Evolutionary conservation across 2,329 filamentous ascomycete species (phyloP), one percentile per base, ranked within the genome.

Genomic region (Aspergillus sp.): DNA sequence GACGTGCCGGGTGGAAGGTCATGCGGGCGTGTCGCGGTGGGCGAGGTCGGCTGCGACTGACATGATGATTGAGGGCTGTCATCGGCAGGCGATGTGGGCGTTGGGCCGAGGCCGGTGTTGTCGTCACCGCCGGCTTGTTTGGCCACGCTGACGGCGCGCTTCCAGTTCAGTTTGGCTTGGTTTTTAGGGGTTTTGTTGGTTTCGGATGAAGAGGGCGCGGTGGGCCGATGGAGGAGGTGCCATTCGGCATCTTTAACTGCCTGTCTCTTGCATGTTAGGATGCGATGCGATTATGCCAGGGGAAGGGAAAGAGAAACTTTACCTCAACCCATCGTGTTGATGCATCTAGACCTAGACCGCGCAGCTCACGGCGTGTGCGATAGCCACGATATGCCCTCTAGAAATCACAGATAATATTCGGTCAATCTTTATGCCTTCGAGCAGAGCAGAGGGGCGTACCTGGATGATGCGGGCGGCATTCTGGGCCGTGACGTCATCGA

Each of bases 341-440:
- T n/a, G 90, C 84, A 72, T 90, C 84, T 36, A 96, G 73, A 1
- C 84, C 84, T 64, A 89, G 80, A 0, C 91, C 91, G 46, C 84
- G 75, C 67, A 95, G 80, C 72, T 91, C 87, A 52, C 91, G 80
- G 49, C 91, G 84, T 52, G 85, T 83, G 56, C 90, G 84, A 73
- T 96, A 91, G 6, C 91, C 91, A 36, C 92, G 84, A 72, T 92
- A 96, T 26, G 87, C 89, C 65, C 88, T 86, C 78, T 91, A 86
- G 5, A 16, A 4, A 42, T 16, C 12, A 42, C 36, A 5, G 36
- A 42, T n/a, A 16, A n/a, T 42, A 42, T 6, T 6, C n/a, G 14
- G 6, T 42, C 6, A 42, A n/a, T 42, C 14, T 7, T 42, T 5
- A 36, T n/a, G 36, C 12, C 12, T 42, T n/a, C 14, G 12, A 42